A percentile compares a stretch with the other conserved stretches of the same genome.
These are phyloP conservation scores for Crithidia thermophila DNA, from an alignment of 208 protist species.

Conservation along the genomic window DNA sequence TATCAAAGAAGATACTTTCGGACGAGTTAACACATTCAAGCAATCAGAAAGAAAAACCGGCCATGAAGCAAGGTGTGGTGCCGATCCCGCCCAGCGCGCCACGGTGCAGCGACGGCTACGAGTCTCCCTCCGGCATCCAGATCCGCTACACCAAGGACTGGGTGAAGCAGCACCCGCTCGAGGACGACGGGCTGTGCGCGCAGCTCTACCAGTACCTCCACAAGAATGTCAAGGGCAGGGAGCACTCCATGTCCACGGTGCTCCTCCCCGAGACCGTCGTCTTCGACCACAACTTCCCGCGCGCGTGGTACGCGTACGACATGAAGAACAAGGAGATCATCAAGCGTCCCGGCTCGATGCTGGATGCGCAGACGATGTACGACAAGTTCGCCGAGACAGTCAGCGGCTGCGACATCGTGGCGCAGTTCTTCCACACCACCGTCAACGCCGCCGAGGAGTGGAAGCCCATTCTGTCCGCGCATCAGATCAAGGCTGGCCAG, in stretches of 20 bases:
- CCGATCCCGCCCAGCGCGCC: slow-evolving; percentile 50
- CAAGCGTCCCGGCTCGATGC: slow-evolving; percentile 82
- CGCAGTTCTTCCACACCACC: slow-evolving; percentile 85
- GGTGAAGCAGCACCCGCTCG: slow-evolving; percentile 79
- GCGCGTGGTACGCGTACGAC: slow-evolving; percentile 92
- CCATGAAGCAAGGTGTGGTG: slow-evolving; percentile 11
- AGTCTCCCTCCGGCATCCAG: slow-evolving; percentile 59
- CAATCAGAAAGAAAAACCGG: slow-evolving; percentile 9
- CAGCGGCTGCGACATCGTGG: slow-evolving; percentile 70
- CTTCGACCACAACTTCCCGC: slow-evolving; percentile 95
- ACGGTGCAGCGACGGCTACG: slow-evolving; percentile 50
- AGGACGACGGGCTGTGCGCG: slow-evolving; percentile 84
- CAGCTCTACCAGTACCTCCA: slow-evolving; percentile 86
- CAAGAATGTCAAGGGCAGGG: slow-evolving; percentile 84
- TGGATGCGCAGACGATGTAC: slow-evolving; percentile 88
- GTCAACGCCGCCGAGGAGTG: slow-evolving; percentile 52
- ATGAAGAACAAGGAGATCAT: slow-evolving; percentile 76
- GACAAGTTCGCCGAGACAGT: slow-evolving; percentile 52
- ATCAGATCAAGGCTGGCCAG: slow-evolving; percentile 12
- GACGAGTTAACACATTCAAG: neutral
- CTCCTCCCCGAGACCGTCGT: slow-evolving; percentile 89
- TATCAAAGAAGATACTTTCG: slow-evolving; percentile 3
- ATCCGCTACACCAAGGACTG: slow-evolving; percentile 76
- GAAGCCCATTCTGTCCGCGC: slow-evolving; percentile 27
- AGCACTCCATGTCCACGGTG: slow-evolving; percentile 61